Conservation (phyloP, 2,329 filamentous ascomycete species). For the Trichoderma sp. region DNA sequence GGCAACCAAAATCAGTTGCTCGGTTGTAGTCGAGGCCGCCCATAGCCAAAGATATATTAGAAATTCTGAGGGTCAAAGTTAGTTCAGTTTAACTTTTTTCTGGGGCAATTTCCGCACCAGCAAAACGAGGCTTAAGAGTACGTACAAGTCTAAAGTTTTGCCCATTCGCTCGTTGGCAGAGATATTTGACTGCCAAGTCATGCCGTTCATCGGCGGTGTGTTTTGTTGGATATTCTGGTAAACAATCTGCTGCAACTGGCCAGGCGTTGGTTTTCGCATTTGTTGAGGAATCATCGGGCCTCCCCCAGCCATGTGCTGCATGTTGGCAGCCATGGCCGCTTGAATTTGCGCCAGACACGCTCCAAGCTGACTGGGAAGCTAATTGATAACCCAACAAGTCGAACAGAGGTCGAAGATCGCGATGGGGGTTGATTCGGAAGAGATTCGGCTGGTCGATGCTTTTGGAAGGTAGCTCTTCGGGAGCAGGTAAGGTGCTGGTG, state of each 20-base stretch:
- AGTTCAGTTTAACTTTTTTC: not conserved
- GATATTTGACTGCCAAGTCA: conserved; percentile 40
- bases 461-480: not conserved
- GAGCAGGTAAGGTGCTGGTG: not conserved
- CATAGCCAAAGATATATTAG: conserved; percentile 49
- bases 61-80: conserved; percentile 40
- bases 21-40: conserved; percentile 40
- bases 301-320: conserved; percentile 53
- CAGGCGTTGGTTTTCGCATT: conserved; percentile 32
- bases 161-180: conserved; percentile 40
- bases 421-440: not conserved
- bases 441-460: not conserved
- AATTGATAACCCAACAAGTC: not conserved
- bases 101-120: not conserved
- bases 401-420: not conserved
- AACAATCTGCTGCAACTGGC: conserved; percentile 39
- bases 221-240: conserved; percentile 39
- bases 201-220: conserved; percentile 32
- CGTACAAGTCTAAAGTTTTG: conserved; percentile 44
- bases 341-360: conserved; percentile 22
- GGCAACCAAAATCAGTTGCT: conserved; percentile 41
- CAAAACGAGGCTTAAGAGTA: conserved; percentile 13
- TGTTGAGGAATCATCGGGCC: conserved; percentile 47
- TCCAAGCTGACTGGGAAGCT: conserved; percentile 20
- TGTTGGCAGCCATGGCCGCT: conserved; percentile 59